A percentile compares a stretch with the other conserved stretches of the same genome.
Conservation (phyloP, 1,139 yeast genomes). For the Geotrichum fermentans region DNA sequence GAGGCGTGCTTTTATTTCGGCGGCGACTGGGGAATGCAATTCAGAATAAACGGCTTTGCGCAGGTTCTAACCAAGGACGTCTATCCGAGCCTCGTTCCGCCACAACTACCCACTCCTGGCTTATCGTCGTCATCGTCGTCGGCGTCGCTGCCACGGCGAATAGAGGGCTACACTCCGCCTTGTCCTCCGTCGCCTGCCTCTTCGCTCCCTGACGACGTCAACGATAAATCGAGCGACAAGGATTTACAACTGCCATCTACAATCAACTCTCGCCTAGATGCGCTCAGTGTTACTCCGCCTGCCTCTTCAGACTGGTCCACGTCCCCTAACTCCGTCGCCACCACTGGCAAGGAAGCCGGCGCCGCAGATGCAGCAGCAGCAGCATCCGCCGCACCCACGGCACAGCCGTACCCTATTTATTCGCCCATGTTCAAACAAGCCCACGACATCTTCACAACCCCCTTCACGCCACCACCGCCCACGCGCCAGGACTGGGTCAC, state of each 20-base stretch:
- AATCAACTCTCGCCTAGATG: not conserved
- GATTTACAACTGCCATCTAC: not conserved
- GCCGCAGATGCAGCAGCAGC: no score
- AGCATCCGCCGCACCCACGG: not conserved
- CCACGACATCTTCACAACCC: conserved; percentile 27
- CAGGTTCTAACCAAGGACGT: conserved; percentile 35
- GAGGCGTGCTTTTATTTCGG: conserved; percentile 77
- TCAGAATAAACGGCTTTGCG: conserved; percentile 66
- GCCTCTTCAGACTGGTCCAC: not conserved
- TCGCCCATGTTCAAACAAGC: conserved; percentile 52
- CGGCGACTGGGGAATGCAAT: conserved; percentile 52
- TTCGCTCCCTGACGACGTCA: no score
- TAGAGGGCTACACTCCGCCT: not conserved
- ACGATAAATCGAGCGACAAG: not conserved
- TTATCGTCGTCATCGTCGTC: not conserved
- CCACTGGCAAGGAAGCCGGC: no score
- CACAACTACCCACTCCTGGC: no score
- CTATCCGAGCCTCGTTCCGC: not conserved
- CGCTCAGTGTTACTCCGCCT: no score
- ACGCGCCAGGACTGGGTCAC: conserved; percentile 57
- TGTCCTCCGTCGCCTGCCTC: not conserved
- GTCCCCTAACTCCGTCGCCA: not conserved
- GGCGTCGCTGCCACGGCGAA: no score
- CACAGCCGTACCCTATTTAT: conserved; percentile 9
- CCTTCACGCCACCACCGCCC: conserved; percentile 56